Base-by-base conservation (phyloP, 495 filamentous ascomycete genomes). In the Lineolata rhizophorae region DNA sequence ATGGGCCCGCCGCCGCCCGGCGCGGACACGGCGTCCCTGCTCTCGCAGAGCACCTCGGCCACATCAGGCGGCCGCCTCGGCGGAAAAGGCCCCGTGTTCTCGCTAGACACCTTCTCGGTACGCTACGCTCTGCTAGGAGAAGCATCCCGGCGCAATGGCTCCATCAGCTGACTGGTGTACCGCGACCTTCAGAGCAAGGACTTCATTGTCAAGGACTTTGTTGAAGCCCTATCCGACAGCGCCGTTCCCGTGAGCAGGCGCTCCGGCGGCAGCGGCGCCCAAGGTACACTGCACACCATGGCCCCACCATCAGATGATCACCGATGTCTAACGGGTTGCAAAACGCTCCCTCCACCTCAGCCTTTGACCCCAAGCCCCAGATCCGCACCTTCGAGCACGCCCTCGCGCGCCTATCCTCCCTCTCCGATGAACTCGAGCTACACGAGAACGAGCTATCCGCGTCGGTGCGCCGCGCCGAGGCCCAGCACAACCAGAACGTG, bases 161-260 rank as follows among this genome's bases (percentile, higher is more conserved):
- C 2, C 19, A 14, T 18, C 32, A 25, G 31, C 18, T 16, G 2
- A 12, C 17, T 20, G 4, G 2, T 11, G 27, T 28, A 31, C 35
- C 19, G 20, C 18, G 4, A 27, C 11, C 19, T 18, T 6, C 27
- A 53, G 31, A 75, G 56, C 42, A 71, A 76, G 45, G 87, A 94
- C 56, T 99, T 93, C 54, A 92, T 95, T 39, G 90, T 93, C 37
- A 80, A 87, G 45, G 90, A 95, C 52, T 95, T 99, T 44, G 70
- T 99, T 38, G 90, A 99, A 47, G 60, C 72, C 6, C 76, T 99
- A 37, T 85, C 85, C 33, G 85, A 94, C 34, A 75, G 58, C 31
- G 75, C 83, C 20, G 61, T 78, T 20, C 72, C 83, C 20, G 47
- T 56, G 10, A 72, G 65, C 42, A 79, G 85, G 34, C 75, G 78